Percentiles rank a stretch among this genome's conserved stretches.
phyloP scores from a whole-genome alignment of 2,329 filamentous ascomycete species.

The Hymenoscyphus occultus region DNA sequence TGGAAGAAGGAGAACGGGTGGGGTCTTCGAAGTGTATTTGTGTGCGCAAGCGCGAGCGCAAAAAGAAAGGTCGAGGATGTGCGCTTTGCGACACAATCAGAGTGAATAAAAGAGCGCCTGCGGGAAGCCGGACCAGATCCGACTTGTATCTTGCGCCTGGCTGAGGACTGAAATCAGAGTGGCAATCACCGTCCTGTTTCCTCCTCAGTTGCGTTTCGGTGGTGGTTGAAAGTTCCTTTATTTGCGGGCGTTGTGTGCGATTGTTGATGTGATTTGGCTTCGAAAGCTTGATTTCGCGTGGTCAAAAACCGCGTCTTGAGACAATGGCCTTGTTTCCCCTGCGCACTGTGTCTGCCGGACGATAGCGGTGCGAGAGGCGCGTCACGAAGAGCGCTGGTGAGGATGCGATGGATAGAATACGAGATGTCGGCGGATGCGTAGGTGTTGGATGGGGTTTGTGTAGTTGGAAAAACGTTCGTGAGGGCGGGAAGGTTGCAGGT shows the following conservation, averaged over 20 bases:
- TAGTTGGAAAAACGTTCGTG: background rate
- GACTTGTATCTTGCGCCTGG: background rate
- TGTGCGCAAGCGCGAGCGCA: conserved; percentile 5
- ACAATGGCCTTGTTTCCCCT: conserved; percentile 15
- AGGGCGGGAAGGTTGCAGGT: background rate
- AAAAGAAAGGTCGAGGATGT: background rate
- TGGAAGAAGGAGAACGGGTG: conserved; percentile 6
- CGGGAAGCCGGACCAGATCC: background rate
- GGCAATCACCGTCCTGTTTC: conserved; percentile 19
- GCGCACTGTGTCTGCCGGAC: conserved; percentile 1
- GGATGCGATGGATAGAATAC: background rate
- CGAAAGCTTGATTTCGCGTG: conserved; percentile 13
- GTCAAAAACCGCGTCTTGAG: conserved; percentile 8
- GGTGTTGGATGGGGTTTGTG: background rate
- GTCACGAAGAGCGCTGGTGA: background rate
- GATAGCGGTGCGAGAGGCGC: background rate
- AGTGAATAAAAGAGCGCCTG: conserved; percentile 15
- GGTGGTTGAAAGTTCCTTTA: conserved; percentile 16
- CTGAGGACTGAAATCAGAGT: background rate
- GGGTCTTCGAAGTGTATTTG: background rate
- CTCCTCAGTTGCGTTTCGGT: conserved; percentile 10
- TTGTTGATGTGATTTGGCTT: conserved; percentile 14
- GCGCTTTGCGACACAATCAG: conserved; percentile 25
- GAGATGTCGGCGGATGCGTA: background rate
- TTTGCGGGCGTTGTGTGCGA: conserved; percentile 16